Conservation (phyloP, 129 eudicot species). For the Silybum marianum region DNA sequence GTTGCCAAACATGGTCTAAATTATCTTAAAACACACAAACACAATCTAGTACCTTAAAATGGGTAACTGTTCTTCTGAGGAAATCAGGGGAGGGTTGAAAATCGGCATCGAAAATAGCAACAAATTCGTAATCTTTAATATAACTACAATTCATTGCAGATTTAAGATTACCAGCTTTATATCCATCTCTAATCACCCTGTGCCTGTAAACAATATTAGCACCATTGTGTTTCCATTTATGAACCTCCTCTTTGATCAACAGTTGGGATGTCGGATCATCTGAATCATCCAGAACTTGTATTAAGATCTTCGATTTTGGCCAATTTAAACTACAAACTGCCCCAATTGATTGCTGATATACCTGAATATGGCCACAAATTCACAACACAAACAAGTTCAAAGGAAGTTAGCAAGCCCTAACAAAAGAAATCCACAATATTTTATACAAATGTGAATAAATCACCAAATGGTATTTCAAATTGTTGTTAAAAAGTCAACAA, state of each 20-base stretch:
- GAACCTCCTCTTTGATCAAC: conserved; percentile 62
- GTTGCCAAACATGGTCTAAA: background rate
- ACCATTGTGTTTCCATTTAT: conserved; percentile 59
- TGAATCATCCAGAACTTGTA: conserved; percentile 67
- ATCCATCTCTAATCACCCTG: conserved; percentile 57
- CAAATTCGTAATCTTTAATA: conserved; percentile 69
- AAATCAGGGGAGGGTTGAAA: conserved; percentile 66
- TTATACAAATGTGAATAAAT: too few relatives aligned
- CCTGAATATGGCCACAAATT: conserved; percentile 33
- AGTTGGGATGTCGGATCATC: conserved; percentile 52
- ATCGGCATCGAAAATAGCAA: conserved; percentile 72
- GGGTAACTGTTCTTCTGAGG: conserved; percentile 55
- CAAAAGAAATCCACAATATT: background rate
- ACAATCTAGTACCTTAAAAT: conserved; percentile 54
- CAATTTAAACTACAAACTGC: conserved; percentile 66
- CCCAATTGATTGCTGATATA: conserved; percentile 64
- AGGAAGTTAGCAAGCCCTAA: background rate
- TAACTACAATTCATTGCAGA: conserved; percentile 71
- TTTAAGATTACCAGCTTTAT: conserved; percentile 73
- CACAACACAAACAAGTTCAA: conserved; percentile 1
- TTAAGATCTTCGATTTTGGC: conserved; percentile 56
- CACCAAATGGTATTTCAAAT: background rate
- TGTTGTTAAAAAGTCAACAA: background rate
- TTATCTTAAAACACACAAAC: background rate
- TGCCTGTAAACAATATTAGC: conserved; percentile 64